Base-by-base conservation (phyloP, 495 filamentous ascomycete genomes). In the Saxophila tyrrhenica region DNA sequence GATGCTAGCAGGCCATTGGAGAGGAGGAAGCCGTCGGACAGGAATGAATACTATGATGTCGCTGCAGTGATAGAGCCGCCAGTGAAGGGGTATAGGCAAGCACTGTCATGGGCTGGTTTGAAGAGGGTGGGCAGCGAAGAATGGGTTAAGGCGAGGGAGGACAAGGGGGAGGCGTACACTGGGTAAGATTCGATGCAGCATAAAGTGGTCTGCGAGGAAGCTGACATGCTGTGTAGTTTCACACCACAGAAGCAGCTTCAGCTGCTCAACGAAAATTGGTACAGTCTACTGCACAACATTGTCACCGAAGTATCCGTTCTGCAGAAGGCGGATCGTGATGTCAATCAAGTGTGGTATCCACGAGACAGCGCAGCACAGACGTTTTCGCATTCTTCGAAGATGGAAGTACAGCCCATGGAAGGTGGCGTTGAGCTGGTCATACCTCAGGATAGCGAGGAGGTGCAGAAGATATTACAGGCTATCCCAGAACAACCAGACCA, bases 361-460 rank as follows among this genome's bases (percentile, higher is more conserved):
- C 38, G 58, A 22, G 22, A 21, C 32, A 1, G 38, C 2, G 13
- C 11, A 47, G n/a, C n/a, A 25, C 7, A 22, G 20, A 42, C 51
- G 50, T 24, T 52, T 52, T 41, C 51, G 52, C 13, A 35, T 13
- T 7, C 41, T 17, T 7, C 20, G 17, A 32, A 52, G 23, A 2
- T 46, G 1, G 21, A 45, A 32, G 38, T 20, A 2, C 56, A 57
- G 57, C 42, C 50, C n/a, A 20, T 57, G 5, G 58, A 51, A 20
- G 51, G 57, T 82, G 3, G 67, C 78, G 8, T 58, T 94, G 39
- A 64, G 66, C 15, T 76, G 88, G 54, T 73, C 73, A 2, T 64
- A 67, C 9, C 62, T 86, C 59, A 88, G 86, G 64, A 90, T 91
- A 70, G 80, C 79, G 55, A 84, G 89, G 73, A 67, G 85, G 15